A percentile compares a stretch with the other conserved stretches of the same genome.
Evolutionary conservation across 495 filamentous ascomycete genomes (phyloP).

Genomic region (Parmelia sp.): DNA sequence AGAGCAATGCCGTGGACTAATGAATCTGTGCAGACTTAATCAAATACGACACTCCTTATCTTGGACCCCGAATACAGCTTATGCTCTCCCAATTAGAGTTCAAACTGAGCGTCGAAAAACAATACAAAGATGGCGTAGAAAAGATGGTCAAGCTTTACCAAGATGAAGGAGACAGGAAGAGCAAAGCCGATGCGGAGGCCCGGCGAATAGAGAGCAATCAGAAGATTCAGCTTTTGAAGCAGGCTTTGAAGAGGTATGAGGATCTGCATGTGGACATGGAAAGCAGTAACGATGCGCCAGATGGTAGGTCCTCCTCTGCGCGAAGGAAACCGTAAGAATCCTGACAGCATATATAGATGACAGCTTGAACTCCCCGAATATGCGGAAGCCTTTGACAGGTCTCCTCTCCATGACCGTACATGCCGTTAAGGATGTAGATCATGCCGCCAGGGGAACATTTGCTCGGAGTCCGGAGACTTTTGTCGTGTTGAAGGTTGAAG

Average conservation of each 20-base stretch:
- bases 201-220: constrained; percentile 89
- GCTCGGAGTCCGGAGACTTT: constrained; percentile 89
- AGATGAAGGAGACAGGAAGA: constrained; percentile 97
- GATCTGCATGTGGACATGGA: constrained; percentile 97
- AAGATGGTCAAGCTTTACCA: constrained; percentile 99
- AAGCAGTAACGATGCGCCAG: constrained; percentile 62
- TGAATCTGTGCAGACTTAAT: constrained; percentile 67
- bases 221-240: constrained; percentile 93
- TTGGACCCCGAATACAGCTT: constrained; percentile 95
- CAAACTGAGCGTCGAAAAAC: constrained; percentile 97
- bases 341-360: constrained; percentile 59
- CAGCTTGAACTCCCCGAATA: constrained; percentile 88
- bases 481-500: constrained; percentile 92
- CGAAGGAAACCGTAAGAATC: neutral
- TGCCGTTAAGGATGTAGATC: constrained; percentile 89
- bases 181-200: constrained; percentile 82
- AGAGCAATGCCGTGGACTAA: constrained; percentile 2
- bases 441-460: constrained; percentile 80
- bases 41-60: constrained; percentile 94
- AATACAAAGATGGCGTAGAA: constrained; percentile 98
- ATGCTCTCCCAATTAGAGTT: constrained; percentile 99
- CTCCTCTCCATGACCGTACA: constrained; percentile 79
- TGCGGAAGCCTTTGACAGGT: constrained; percentile 88
- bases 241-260: constrained; percentile 93
- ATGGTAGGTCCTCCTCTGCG: constrained; percentile 56